Percentiles rank a stretch among this genome's conserved stretches.
These are phyloP conservation scores for Pseudotsuga menziesii DNA, from an alignment of 75 land plant species.

Conservation along the genomic window DNA sequence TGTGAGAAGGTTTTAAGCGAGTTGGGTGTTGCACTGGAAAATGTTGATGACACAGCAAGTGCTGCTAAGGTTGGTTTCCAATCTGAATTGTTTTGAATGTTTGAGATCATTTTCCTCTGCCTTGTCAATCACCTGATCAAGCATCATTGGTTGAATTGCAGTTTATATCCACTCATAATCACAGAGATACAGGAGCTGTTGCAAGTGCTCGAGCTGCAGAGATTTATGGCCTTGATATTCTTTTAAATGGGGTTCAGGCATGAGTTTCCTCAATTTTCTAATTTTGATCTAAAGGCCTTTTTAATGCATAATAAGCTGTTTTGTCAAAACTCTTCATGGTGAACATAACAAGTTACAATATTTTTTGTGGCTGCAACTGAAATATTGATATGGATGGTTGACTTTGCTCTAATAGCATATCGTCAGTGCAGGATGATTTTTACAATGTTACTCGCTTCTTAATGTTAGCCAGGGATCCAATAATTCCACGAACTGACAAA, in stretches of 20 bases:
- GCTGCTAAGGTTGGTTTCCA: slow-evolving; percentile 59
- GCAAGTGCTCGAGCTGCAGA: slow-evolving; percentile 41
- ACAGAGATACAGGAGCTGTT: slow-evolving; percentile 41
- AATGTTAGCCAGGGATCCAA: slow-evolving; percentile 50
- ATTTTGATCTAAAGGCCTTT: too few relatives aligned
- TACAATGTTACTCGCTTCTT: slow-evolving; percentile 42
- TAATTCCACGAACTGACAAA: slow-evolving; percentile 40
- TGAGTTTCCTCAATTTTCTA: not conserved
- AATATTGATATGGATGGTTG: not conserved
- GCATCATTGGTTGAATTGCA: not conserved
- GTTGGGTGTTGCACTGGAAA: slow-evolving; percentile 50
- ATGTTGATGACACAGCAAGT: slow-evolving; percentile 74
- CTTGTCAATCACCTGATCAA: too few relatives aligned
- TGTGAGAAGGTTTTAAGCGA: slow-evolving; percentile 49
- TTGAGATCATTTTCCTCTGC: too few relatives aligned
- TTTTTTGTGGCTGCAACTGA: not conserved
- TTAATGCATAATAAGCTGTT: too few relatives aligned
- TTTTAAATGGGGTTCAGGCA: slow-evolving; percentile 70
- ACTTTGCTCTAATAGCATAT: not conserved
- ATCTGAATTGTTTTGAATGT: not conserved
- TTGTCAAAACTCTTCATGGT: too few relatives aligned
- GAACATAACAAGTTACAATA: not conserved
- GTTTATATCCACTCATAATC: slow-evolving; percentile 22
- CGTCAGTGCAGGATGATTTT: slow-evolving; percentile 30
- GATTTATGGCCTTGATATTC: slow-evolving; percentile 39